These are phyloP conservation scores for Cladosporium phlei DNA, from an alignment of 2,329 filamentous ascomycete genomes.

Conservation along the genomic window DNA sequence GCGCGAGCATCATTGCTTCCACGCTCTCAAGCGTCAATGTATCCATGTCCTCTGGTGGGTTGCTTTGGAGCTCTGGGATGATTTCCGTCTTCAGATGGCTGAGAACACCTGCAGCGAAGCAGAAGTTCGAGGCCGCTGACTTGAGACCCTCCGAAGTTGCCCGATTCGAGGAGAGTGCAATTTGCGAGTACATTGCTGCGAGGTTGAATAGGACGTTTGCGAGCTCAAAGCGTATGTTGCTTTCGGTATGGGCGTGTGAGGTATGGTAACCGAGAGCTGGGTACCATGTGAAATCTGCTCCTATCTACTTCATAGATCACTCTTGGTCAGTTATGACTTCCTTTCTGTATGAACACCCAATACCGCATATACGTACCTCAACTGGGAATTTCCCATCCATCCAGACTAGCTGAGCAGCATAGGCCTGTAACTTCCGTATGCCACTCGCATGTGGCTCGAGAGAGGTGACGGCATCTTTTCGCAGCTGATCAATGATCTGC, in stretches of 20 bases:
- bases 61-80: conserved; percentile 74
- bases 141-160: conserved; percentile 78
- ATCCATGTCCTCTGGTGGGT: conserved; percentile 95
- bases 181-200: conserved; percentile 85
- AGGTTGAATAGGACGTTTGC: conserved; percentile 93
- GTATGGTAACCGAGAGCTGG: conserved; percentile 72
- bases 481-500: conserved; percentile 75
- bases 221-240: conserved; percentile 73
- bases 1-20: conserved; percentile 77
- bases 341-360: neutral
- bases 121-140: conserved; percentile 83
- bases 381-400: conserved; percentile 93
- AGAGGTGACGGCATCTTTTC: conserved; percentile 81
- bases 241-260: conserved; percentile 38
- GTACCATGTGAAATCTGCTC: conserved; percentile 95
- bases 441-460: conserved; percentile 84
- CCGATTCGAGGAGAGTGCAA: conserved; percentile 75
- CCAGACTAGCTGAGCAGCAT: conserved; percentile 90
- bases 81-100: conserved; percentile 70
- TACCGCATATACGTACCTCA: conserved; percentile 56
- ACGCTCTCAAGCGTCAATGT: conserved; percentile 77
- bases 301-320: conserved; percentile 56
- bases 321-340: conserved; percentile 2
- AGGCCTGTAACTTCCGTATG: conserved; percentile 80
- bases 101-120: conserved; percentile 78